Evolutionary conservation across 2,329 filamentous ascomycete species (phyloP), one percentile per base, ranked within the genome.

Genomic region (Ceratocystis lukuohia): DNA sequence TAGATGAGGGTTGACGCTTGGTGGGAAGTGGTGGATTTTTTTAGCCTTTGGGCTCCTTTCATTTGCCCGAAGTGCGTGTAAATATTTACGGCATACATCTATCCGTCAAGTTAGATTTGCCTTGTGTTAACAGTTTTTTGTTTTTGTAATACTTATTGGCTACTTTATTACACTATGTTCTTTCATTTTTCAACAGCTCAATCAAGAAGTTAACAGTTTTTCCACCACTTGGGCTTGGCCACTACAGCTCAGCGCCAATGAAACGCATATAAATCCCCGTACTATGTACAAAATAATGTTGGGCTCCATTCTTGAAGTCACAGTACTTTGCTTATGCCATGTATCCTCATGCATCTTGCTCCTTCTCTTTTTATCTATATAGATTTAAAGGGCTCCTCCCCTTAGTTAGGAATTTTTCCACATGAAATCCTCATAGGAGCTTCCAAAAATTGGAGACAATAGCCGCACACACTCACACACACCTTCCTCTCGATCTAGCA

Each of bases 31-130:
- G 53, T 6, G 20, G 53, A 15, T 10, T 12, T 56, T 57, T 56
- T 30, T 57, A 65, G 46, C 63, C 63, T 50, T 53, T 33, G 46
- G 20, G n/a, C 28, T n/a, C 7, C 46, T 17, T 20, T 65, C 33
- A 12, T 6, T 17, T 64, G 28, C 25, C 25, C 48, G 20, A 22
- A 59, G 62, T 37, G 66, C 63, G 62, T 67, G 64, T 65, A 63
- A 65, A 65, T 62, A 62, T 65, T 64, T 64, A 22, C 57, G 62
- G 56, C 66, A 65, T 65, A 46, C 62, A 56, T 61, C 64, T 28
- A 22, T 57, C 5, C 12, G 37, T 41, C 37, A 41, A 10, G 20
- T 17, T n/a, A 30, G 61, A 48, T 59, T n/a, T 59, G 48, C 46
- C 46, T 59, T 53, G 30, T 48, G 61, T 62, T 62, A 64, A 48